Percentiles rank a stretch among this genome's conserved stretches.
These are phyloP conservation scores for Abortiporus biennis DNA, from an alignment of 1,284 basidiomycete species.

Conservation along the genomic window DNA sequence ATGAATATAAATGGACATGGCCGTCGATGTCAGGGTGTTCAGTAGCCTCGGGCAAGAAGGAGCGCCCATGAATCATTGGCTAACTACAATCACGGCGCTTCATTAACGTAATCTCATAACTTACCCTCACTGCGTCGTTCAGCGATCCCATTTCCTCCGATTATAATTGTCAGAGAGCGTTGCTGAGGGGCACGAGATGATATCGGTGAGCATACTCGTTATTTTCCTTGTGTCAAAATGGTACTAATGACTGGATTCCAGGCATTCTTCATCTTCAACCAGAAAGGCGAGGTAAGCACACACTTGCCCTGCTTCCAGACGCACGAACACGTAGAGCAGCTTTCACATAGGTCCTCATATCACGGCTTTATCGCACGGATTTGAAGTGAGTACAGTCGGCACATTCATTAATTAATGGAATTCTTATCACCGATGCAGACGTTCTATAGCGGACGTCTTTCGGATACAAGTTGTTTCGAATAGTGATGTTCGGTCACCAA, in stretches of 20 bases:
- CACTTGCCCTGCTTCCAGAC: slow-evolving; percentile 1
- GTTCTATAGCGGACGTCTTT: slow-evolving; percentile 96
- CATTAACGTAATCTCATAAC: too few species aligned
- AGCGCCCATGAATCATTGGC: too few species aligned
- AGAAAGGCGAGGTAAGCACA: slow-evolving; percentile 84
- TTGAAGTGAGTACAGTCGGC: slow-evolving; percentile 65
- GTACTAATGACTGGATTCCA: too few species aligned
- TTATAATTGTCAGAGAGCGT: not conserved
- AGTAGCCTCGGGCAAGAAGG: too few species aligned
- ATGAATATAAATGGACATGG: too few species aligned
- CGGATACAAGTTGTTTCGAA: slow-evolving; percentile 98
- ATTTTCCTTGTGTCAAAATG: too few species aligned
- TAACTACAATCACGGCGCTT: too few species aligned
- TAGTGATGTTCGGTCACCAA: slow-evolving; percentile 93
- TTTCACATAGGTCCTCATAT: slow-evolving; percentile 77
- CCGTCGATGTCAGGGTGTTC: too few species aligned
- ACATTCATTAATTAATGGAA: not conserved
- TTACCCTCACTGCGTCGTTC: too few species aligned
- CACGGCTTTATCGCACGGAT: slow-evolving; percentile 87
- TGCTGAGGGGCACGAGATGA: slow-evolving; percentile 21
- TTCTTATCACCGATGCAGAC: slow-evolving; percentile 42
- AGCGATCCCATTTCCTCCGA: too few species aligned
- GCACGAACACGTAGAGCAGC: slow-evolving; percentile 5
- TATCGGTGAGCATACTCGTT: slow-evolving; percentile 35
- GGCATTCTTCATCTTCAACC: slow-evolving; percentile 98